Percentiles rank a stretch among this genome's conserved stretches.
These are phyloP conservation scores for Dendrobium officinale DNA, from an alignment of 106 monocot genomes.

Conservation along the genomic window DNA sequence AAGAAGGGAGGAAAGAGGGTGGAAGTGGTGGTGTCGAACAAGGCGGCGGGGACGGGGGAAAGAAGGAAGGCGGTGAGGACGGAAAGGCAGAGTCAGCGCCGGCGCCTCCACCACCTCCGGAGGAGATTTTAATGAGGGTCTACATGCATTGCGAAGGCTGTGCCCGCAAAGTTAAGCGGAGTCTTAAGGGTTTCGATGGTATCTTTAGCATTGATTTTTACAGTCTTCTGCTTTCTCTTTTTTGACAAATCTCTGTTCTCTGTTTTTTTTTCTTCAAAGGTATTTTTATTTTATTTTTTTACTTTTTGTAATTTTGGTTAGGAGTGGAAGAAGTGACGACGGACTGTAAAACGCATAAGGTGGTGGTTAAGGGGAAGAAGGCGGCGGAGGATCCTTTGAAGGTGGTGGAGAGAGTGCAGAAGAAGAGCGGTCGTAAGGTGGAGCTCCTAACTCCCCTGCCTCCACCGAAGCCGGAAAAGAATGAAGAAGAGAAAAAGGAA, in stretches of 20 bases:
- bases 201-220: neutral
- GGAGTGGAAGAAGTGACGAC: constrained; percentile 78
- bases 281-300: neutral
- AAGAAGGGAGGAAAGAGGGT: constrained; percentile 14
- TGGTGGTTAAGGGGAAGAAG: constrained; percentile 76
- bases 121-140: constrained; percentile 52
- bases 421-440: constrained; percentile 76
- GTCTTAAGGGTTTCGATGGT: constrained; percentile 55
- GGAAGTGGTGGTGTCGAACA: constrained; percentile 6
- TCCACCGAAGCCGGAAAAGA: constrained; percentile 27
- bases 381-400: constrained; percentile 74
- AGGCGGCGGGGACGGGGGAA: constrained; percentile 20
- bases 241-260: too few species aligned
- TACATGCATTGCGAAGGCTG: constrained; percentile 80
- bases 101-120: constrained; percentile 47
- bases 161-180: constrained; percentile 45
- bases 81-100: constrained; percentile 4
- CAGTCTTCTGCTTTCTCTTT: too few species aligned
- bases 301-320: constrained; percentile 11
- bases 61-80: constrained; percentile 12
- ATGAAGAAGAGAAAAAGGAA: constrained; percentile 41
- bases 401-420: constrained; percentile 71
- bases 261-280: neutral
- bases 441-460: constrained; percentile 61
- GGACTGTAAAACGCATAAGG: constrained; percentile 59